phyloP scores from a whole-genome alignment of 116 monocot genomes.

The Thalassia testudinum region DNA sequence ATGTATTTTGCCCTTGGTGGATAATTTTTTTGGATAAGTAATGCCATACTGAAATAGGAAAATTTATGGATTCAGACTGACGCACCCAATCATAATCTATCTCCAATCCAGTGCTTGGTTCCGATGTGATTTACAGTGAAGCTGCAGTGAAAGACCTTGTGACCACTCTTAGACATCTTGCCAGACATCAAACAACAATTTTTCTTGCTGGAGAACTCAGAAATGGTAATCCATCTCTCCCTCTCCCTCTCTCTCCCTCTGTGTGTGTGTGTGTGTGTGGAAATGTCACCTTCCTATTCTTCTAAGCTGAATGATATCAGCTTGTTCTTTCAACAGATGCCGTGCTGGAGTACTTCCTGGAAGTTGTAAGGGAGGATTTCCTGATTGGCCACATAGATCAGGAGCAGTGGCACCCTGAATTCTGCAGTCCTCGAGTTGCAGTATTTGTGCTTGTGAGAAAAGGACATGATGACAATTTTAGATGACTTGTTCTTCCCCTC shows the following conservation, averaged over 20 bases:
- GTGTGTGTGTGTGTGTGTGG: too few species aligned
- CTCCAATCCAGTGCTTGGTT: constrained; percentile 53
- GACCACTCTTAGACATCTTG: constrained; percentile 45
- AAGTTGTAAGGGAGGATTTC: constrained; percentile 64
- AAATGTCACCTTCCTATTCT: too few species aligned
- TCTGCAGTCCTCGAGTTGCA: constrained; percentile 48
- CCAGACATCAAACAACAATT: constrained; percentile 48
- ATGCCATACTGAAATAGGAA: too few species aligned
- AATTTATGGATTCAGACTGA: too few species aligned
- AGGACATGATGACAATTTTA: too few species aligned
- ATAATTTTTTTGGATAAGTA: too few species aligned
- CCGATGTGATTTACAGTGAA: constrained; percentile 89
- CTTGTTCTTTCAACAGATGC: constrained; percentile 33
- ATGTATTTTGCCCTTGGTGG: too few species aligned
- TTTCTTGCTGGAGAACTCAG: constrained; percentile 77
- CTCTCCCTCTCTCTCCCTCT: too few species aligned
- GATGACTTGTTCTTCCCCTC: too few species aligned
- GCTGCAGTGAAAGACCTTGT: constrained; percentile 53
- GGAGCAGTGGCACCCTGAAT: constrained; percentile 83
- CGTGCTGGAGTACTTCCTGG: constrained; percentile 85
- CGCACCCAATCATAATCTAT: background rate
- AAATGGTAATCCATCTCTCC: constrained; percentile 44
- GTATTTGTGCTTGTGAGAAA: constrained; percentile 63
- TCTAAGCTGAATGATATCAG: too few species aligned
- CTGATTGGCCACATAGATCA: constrained; percentile 65